Evolutionary conservation across 2,329 filamentous ascomycete genomes (phyloP).

Genomic region (Aspergillus arachidicola): DNA sequence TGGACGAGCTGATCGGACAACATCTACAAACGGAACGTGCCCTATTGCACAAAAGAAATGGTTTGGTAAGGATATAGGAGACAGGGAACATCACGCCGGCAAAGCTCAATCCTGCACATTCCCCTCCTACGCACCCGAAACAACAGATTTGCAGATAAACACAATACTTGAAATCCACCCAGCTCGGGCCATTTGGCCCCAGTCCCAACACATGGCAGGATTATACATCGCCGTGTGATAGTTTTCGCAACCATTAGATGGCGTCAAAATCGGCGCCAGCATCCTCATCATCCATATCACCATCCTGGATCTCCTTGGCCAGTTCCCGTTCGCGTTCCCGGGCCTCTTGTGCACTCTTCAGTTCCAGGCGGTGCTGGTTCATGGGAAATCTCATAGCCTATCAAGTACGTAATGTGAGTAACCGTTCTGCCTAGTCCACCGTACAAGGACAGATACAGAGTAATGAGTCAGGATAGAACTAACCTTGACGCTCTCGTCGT

Average conservation of each 20-base stretch:
- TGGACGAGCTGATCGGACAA: constrained; percentile 12
- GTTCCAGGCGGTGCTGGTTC: constrained; percentile 96
- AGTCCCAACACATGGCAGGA: constrained; percentile 16
- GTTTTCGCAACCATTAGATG: constrained; percentile 62
- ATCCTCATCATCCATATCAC: constrained; percentile 95
- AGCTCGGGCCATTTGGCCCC: not conserved
- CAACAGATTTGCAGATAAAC: constrained; percentile 29
- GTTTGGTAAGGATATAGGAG: constrained; percentile 28
- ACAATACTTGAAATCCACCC: constrained; percentile 27
- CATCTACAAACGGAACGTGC: constrained; percentile 17
- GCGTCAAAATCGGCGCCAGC: constrained; percentile 94
- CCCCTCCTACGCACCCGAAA: constrained; percentile 31
- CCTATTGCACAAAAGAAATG: constrained; percentile 21
- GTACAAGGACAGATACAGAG: not conserved
- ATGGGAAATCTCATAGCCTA: constrained; percentile 98
- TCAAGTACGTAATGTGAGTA: constrained; percentile 29
- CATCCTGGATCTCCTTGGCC: constrained; percentile 98
- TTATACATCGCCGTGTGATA: constrained; percentile 24
- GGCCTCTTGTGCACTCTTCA: constrained; percentile 99
- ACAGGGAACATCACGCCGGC: constrained; percentile 30
- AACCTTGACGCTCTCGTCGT: constrained; percentile 98
- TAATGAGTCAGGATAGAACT: constrained; percentile 22
- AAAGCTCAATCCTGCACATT: constrained; percentile 30
- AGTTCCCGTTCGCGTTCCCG: constrained; percentile 93
- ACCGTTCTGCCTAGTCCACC: not conserved